Percentiles rank a stretch among this genome's conserved stretches.
These are phyloP conservation scores for Pseudogymnoascus sp. DNA, from an alignment of 2,329 filamentous ascomycete genomes.

Conservation along the genomic window DNA sequence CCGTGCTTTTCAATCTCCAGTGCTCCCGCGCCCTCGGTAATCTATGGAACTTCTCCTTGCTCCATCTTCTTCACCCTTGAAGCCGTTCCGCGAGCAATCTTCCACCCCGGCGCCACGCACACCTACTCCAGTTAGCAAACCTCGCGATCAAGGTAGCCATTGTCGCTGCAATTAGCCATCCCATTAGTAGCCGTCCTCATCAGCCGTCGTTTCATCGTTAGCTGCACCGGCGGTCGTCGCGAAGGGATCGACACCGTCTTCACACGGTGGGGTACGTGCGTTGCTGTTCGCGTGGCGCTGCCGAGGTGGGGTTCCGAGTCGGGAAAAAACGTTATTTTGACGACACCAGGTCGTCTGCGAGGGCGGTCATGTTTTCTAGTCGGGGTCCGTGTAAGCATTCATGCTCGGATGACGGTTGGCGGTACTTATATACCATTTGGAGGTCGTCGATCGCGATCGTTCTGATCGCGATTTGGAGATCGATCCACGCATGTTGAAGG, in stretches of 20 bases:
- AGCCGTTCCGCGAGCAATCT: background rate
- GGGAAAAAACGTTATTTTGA: background rate
- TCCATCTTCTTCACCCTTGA: background rate
- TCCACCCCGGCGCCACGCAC: background rate
- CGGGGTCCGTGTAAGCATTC: background rate
- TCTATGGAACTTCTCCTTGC: background rate
- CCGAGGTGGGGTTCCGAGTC: background rate
- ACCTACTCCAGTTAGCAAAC: background rate
- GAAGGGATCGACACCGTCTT: slow-evolving; percentile 4
- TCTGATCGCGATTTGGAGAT: background rate
- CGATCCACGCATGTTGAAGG: background rate
- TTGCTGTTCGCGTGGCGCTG: background rate
- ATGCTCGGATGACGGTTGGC: background rate
- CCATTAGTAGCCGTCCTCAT: background rate
- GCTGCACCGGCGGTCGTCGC: background rate
- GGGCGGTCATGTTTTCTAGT: background rate
- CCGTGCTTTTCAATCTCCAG: background rate
- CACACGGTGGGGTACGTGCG: slow-evolving; percentile 5
- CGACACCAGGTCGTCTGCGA: background rate
- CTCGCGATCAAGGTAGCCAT: background rate
- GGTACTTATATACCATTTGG: background rate
- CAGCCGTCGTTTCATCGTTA: background rate
- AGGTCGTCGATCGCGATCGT: background rate
- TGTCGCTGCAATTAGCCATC: background rate
- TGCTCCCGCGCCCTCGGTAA: background rate